Evolutionary conservation across 306 rosid genomes (phyloP).

Genomic region (Pterocarpus santalinus): DNA sequence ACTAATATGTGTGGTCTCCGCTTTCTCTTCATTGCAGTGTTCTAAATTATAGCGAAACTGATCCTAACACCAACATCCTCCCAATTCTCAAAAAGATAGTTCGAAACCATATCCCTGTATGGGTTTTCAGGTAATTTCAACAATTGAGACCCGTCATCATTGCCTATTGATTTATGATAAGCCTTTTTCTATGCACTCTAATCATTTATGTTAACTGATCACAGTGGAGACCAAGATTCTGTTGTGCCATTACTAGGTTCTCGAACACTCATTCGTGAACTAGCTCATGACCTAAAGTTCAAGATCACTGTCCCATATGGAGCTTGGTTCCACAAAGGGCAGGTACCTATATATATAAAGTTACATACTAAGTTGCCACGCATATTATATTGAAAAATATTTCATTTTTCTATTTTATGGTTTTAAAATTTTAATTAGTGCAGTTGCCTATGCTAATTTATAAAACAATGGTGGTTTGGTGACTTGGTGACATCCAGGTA

Average conservation of each 20-base stretch:
- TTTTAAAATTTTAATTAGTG: too few species aligned
- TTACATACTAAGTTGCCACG: too few species aligned
- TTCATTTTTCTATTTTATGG: too few species aligned
- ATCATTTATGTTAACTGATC: constrained; percentile 13
- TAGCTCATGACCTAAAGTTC: constrained; percentile 71
- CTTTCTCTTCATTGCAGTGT: constrained; percentile 38
- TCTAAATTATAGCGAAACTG: constrained; percentile 69
- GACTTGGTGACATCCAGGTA: constrained; percentile 54
- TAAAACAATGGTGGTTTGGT: constrained; percentile 21
- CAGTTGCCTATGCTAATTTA: too few species aligned
- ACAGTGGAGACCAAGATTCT: constrained; percentile 87
- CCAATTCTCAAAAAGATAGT: constrained; percentile 79
- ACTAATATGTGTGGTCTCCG: too few species aligned
- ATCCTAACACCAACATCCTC: constrained; percentile 73
- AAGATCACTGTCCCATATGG: constrained; percentile 72
- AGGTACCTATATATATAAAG: constrained; percentile 51
- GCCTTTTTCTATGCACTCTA: too few species aligned
- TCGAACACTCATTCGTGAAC: constrained; percentile 76
- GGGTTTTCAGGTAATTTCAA: constrained; percentile 78
- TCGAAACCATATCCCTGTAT: constrained; percentile 70
- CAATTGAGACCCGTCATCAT: too few species aligned
- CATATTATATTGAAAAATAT: too few species aligned
- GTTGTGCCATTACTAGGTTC: constrained; percentile 85
- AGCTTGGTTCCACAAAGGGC: constrained; percentile 89
- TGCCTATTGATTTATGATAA: too few species aligned